These are phyloP conservation scores for Glycine latifolia DNA, from an alignment of 306 rosid genomes.

Conservation along the genomic window DNA sequence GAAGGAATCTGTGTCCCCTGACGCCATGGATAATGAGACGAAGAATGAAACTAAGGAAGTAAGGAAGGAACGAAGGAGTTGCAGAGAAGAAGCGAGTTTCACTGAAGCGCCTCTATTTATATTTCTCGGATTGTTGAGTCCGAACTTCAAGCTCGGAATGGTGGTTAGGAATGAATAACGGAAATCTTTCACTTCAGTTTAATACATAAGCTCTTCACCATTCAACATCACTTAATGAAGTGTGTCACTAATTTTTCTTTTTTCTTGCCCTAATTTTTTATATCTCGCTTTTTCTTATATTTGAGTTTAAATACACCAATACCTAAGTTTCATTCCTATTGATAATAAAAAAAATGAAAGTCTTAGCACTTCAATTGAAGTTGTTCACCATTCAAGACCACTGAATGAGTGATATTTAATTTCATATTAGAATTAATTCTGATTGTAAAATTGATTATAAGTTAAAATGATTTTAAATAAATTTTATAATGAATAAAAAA, in stretches of 20 bases:
- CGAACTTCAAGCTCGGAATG: conserved; percentile 28
- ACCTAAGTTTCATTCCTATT: too few relatives aligned
- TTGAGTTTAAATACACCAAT: not conserved
- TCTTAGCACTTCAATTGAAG: too few relatives aligned
- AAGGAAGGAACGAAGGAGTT: not conserved
- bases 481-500: too few relatives aligned
- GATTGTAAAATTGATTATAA: too few relatives aligned
- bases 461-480: too few relatives aligned
- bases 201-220: not conserved
- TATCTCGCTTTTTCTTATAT: not conserved
- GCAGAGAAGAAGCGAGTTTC: conserved; percentile 31
- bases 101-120: conserved; percentile 49
- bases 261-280: not conserved
- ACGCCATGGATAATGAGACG: conserved; percentile 19
- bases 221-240: not conserved
- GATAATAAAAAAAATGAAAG: too few relatives aligned
- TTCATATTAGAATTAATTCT: too few relatives aligned
- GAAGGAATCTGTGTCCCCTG: conserved; percentile 51
- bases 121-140: conserved; percentile 26
- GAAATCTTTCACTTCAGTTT: conserved; percentile 31
- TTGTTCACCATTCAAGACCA: too few relatives aligned
- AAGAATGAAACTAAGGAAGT: not conserved
- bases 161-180: conserved; percentile 49
- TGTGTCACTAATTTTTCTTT: not conserved
- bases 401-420: too few relatives aligned